phyloP scores from a whole-genome alignment of 768 basidiomycete species.

The Ramaria sp. region DNA sequence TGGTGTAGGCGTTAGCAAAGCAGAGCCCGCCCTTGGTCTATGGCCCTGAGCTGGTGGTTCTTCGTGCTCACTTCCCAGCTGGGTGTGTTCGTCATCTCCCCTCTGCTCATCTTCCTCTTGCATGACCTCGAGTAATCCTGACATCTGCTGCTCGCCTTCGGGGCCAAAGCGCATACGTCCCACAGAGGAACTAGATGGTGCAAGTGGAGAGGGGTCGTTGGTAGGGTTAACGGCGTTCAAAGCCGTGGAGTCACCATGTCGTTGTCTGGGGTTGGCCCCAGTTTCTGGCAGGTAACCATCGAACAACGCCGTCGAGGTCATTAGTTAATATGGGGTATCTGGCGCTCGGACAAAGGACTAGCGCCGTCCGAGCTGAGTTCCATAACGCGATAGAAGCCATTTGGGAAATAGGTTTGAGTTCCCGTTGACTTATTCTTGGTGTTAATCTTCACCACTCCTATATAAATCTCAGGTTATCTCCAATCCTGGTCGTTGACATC shows the following conservation, averaged over 20 bases:
- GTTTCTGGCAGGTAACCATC: slow-evolving; percentile 2
- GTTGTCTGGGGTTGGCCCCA: background rate
- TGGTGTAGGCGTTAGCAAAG: background rate
- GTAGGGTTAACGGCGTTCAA: background rate
- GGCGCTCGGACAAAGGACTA: no score
- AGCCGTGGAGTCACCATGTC: background rate
- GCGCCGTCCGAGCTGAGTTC: no score
- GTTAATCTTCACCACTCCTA: no score
- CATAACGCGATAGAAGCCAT: no score
- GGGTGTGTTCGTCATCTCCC: background rate
- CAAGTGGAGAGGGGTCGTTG: background rate
- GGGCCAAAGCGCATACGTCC: background rate
- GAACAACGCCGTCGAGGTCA: slow-evolving; percentile 1
- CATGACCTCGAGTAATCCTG: background rate
- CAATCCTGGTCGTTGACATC: no score
- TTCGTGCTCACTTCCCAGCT: background rate
- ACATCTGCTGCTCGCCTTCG: slow-evolving; percentile 1
- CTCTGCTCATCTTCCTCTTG: background rate
- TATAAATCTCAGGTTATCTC: no score
- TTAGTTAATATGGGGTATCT: background rate
- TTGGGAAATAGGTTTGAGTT: no score
- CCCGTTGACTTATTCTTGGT: no score
- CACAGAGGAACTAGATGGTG: background rate
- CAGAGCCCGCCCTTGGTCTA: background rate
- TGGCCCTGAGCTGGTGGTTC: background rate